These are phyloP conservation scores for Tuber calosporum DNA, from an alignment of 495 filamentous ascomycete genomes.

Conservation along the genomic window DNA sequence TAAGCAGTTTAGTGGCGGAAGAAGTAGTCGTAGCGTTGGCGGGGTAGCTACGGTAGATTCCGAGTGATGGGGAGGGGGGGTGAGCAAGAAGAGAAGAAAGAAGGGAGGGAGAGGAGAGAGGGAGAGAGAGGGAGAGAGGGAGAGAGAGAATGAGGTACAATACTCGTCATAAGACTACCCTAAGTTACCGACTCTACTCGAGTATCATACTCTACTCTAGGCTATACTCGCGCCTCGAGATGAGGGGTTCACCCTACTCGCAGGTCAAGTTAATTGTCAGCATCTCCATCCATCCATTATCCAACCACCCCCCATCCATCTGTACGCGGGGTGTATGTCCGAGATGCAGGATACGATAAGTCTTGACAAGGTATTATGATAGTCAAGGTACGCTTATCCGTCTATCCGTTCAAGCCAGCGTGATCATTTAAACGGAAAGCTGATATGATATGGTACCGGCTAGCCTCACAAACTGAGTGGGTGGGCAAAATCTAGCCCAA, in stretches of 20 bases:
- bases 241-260: background rate
- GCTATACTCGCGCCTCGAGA: background rate
- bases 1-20: background rate
- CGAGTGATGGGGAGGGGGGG: background rate
- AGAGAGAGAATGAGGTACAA: background rate
- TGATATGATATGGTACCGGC: background rate
- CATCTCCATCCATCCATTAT: background rate
- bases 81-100: background rate
- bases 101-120: background rate
- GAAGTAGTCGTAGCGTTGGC: background rate
- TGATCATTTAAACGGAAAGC: background rate
- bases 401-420: too few species aligned
- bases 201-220: background rate
- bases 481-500: too few species aligned
- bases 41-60: background rate
- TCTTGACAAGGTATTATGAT: too few species aligned
- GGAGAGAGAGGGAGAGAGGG: background rate
- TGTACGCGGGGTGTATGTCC: background rate
- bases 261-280: background rate
- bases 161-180: background rate
- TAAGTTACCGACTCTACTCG: background rate
- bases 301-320: too few species aligned
- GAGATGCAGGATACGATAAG: background rate
- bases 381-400: too few species aligned
- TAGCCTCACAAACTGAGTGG: too few species aligned